These are phyloP conservation scores for Talaromyces pinophilus DNA, from an alignment of 2,329 filamentous ascomycete species.

Conservation along the genomic window DNA sequence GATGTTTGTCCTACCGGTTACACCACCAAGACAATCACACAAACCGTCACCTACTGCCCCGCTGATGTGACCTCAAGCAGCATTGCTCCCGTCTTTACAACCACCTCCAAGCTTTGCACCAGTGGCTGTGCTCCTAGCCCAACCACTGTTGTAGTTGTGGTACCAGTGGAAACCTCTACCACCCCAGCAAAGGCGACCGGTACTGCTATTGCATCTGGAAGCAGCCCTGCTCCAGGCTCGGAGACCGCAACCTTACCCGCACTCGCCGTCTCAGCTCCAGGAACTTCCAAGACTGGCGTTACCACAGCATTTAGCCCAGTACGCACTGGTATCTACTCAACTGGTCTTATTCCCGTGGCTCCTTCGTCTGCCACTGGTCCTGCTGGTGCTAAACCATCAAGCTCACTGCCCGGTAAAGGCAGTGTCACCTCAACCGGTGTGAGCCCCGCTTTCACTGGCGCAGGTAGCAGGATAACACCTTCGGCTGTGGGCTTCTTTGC, in stretches of 20 bases:
- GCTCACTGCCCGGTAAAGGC: neutral
- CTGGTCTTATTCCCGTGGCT: slow-evolving; percentile 6
- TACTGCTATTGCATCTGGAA: neutral
- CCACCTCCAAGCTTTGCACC: slow-evolving; percentile 42
- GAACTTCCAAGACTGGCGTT: neutral
- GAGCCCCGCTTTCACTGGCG: slow-evolving; percentile 20
- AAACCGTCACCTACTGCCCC: slow-evolving; percentile 43
- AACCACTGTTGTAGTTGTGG: slow-evolving; percentile 42
- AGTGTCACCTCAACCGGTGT: slow-evolving; percentile 12
- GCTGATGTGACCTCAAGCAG: slow-evolving; percentile 30
- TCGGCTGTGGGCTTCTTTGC: slow-evolving; percentile 3
- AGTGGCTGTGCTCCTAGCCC: slow-evolving; percentile 41
- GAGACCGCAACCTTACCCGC: neutral
- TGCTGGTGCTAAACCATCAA: slow-evolving; percentile 3
- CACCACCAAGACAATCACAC: slow-evolving; percentile 43
- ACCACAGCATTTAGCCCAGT: slow-evolving; percentile 1
- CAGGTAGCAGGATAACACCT: slow-evolving; percentile 11
- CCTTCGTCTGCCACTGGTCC: slow-evolving; percentile 4
- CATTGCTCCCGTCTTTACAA: slow-evolving; percentile 42
- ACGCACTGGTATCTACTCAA: neutral
- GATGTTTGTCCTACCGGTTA: slow-evolving; percentile 48
- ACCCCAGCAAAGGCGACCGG: neutral
- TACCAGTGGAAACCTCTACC: slow-evolving; percentile 26
- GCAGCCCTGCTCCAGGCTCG: neutral
- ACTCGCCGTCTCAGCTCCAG: neutral